Evolutionary conservation across 352 stramenopile genomes (phyloP).

Genomic region (Pythium scleroteichum): DNA sequence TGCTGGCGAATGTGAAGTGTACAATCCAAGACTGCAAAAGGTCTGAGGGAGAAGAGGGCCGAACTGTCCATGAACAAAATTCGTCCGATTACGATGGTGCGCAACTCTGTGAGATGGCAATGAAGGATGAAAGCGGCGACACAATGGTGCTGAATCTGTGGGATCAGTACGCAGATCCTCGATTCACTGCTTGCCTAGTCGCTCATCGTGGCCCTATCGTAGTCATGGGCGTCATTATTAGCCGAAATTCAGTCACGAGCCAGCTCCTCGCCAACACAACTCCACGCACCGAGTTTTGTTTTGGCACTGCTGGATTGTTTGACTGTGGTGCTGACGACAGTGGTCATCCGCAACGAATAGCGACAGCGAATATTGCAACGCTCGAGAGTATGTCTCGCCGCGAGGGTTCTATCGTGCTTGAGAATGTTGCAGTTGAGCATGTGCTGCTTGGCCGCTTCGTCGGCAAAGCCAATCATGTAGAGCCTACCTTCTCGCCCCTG

Average conservation of each 20-base stretch:
- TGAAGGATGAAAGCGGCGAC: conserved; percentile 39
- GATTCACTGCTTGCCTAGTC: conserved; percentile 42
- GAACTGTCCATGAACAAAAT: background rate
- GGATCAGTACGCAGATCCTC: conserved; percentile 62
- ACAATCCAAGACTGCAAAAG: conserved; percentile 3
- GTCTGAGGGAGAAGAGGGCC: background rate
- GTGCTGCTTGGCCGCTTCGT: conserved; percentile 36
- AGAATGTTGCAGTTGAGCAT: conserved; percentile 48
- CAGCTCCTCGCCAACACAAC: conserved; percentile 63
- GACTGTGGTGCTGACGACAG: too few relatives aligned
- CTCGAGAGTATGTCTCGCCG: conserved; percentile 30
- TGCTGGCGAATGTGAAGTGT: conserved; percentile 43
- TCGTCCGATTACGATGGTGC: conserved; percentile 29
- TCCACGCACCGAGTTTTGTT: conserved; percentile 44
- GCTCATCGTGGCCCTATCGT: conserved; percentile 38
- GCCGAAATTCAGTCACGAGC: conserved; percentile 44
- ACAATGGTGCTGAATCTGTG: conserved; percentile 60
- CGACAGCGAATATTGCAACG: conserved; percentile 25
- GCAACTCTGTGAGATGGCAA: conserved; percentile 49
- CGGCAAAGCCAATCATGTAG: conserved; percentile 29
- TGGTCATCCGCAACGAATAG: too few relatives aligned
- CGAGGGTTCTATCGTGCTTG: conserved; percentile 29
- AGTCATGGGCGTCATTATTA: conserved; percentile 46
- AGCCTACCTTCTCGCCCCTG: conserved; percentile 30
- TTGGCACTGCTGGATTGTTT: background rate